These are phyloP conservation scores for Oidium heveae DNA, from an alignment of 2,329 filamentous ascomycete species.

Conservation along the genomic window DNA sequence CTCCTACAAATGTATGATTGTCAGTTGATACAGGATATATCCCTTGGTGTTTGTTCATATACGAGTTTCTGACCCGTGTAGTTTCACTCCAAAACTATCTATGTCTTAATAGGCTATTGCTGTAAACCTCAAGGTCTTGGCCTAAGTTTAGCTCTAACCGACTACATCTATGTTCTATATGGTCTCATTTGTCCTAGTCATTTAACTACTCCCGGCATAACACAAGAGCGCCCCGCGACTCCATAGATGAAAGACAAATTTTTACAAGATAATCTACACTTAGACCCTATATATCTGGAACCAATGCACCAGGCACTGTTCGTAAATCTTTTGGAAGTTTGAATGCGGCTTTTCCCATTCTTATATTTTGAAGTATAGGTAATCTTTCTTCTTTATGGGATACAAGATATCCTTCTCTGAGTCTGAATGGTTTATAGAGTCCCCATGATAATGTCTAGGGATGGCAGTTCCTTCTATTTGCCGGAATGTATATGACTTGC, in stretches of 20 bases:
- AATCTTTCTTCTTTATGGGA: not conserved
- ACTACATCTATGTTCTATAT: too few species aligned
- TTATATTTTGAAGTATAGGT: not conserved
- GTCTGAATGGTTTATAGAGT: not conserved
- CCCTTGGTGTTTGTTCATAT: too few species aligned
- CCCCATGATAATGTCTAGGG: not conserved
- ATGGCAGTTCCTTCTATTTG: not conserved
- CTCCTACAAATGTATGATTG: too few species aligned
- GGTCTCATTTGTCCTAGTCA: too few species aligned
- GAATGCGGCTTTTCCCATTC: not conserved
- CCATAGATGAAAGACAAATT: not conserved
- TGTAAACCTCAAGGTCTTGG: too few species aligned
- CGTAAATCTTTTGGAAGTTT: not conserved
- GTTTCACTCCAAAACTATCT: too few species aligned
- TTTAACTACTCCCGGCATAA: not conserved
- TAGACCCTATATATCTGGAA: too few species aligned
- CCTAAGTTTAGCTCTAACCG: too few species aligned
- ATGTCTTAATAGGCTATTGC: too few species aligned
- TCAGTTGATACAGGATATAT: too few species aligned
- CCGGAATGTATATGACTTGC: not conserved
- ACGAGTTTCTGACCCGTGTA: too few species aligned
- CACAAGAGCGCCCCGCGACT: not conserved
- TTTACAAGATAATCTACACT: too few species aligned
- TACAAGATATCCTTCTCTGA: not conserved
- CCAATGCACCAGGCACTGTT: not conserved